Percentiles rank a stretch among this genome's conserved stretches.
phyloP scores from a whole-genome alignment of 176 grass and related monocot genomes.

The Carex scoparia region DNA sequence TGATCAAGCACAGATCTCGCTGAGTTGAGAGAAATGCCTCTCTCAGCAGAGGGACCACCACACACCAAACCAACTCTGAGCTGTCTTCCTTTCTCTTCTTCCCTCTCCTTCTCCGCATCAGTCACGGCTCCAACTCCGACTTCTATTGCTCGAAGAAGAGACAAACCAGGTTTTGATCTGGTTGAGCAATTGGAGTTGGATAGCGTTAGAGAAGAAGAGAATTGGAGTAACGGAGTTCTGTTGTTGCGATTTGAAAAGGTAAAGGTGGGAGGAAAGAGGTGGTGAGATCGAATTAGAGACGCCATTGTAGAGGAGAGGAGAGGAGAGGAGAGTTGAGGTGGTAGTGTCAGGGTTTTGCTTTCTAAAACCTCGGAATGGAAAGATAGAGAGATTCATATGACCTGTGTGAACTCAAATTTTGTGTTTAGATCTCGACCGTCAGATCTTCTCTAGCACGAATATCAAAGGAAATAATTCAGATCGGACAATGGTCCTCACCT shows the following conservation, averaged over 20 bases:
- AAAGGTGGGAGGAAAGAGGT: neutral
- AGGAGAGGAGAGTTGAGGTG: neutral
- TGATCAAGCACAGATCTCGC: slow-evolving; percentile 89
- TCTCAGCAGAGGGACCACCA: slow-evolving; percentile 80
- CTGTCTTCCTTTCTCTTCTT: slow-evolving; percentile 32
- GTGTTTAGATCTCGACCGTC: no score
- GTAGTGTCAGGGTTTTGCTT: neutral
- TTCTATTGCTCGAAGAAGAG: neutral
- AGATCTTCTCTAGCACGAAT: no score
- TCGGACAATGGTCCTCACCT: no score
- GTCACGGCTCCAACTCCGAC: neutral
- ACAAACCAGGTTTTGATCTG: neutral
- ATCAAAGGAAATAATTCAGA: no score
- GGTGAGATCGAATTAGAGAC: neutral
- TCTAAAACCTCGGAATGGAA: neutral
- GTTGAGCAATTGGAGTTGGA: neutral
- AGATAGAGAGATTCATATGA: neutral
- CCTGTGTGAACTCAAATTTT: no score
- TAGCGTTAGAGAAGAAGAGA: neutral
- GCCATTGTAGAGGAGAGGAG: neutral
- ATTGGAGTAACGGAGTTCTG: neutral
- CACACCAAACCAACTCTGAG: slow-evolving; percentile 76
- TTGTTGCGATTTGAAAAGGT: neutral
- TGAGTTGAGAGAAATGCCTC: slow-evolving; percentile 91
- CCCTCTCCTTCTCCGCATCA: slow-evolving; percentile 9